Evolutionary conservation across 1,284 basidiomycete species (phyloP).

Genomic region (Ganoderma leucocontextum): DNA sequence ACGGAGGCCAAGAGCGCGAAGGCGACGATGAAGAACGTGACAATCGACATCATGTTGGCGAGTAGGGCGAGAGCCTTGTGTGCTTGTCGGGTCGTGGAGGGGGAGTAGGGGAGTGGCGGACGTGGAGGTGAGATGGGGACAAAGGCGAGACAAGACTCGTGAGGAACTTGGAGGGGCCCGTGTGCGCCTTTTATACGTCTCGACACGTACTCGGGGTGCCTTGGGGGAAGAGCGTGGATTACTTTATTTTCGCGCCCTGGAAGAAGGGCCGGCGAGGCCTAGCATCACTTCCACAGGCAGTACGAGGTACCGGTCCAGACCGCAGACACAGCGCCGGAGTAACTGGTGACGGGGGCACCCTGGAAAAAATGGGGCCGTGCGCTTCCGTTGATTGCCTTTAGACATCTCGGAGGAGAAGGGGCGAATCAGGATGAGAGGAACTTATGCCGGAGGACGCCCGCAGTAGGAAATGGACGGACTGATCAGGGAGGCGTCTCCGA

Average conservation of each 20-base stretch:
- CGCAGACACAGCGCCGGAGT: conserved; percentile 18
- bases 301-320: conserved; percentile 24
- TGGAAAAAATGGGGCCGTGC: conserved; percentile 29
- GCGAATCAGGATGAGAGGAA: conserved; percentile 17
- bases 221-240: conserved; percentile 28
- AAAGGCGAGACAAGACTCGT: conserved; percentile 38
- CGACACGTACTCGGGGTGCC: conserved; percentile 18
- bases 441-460: conserved; percentile 16
- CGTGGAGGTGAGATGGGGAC: conserved; percentile 13
- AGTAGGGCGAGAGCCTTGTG: conserved; percentile 18
- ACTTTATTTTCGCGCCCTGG: conserved; percentile 25
- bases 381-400: conserved; percentile 24
- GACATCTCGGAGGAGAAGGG: conserved; percentile 24
- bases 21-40: conserved; percentile 51
- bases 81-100: conserved; percentile 7
- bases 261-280: conserved; percentile 20
- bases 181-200: conserved; percentile 33
- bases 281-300: conserved; percentile 14
- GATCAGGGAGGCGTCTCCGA: conserved; percentile 7
- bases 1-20: conserved; percentile 52
- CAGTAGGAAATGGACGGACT: conserved; percentile 11
- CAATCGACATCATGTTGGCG: conserved; percentile 46
- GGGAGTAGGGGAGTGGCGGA: conserved; percentile 8
- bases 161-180: conserved; percentile 15
- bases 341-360: conserved; percentile 25